Evolutionary conservation across 805 yeast species (phyloP), one percentile per base, ranked within the genome.

Genomic region (Millerozyma acaciae): DNA sequence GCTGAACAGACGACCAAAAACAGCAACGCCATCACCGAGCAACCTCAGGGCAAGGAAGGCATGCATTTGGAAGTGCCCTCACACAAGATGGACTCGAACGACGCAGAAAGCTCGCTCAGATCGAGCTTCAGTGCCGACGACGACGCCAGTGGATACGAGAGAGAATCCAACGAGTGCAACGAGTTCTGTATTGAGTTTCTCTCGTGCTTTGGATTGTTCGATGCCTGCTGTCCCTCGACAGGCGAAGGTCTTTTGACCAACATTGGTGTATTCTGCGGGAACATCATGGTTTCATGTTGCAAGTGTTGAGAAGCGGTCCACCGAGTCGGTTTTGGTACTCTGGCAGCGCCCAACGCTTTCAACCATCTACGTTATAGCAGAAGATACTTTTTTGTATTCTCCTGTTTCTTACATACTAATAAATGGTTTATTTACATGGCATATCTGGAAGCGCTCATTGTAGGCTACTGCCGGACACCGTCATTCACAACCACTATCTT

Each of bases 241-340:
- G 67, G 67, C 4, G 70, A 65, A 33, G 71, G 73, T 7, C 65
- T 59, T 39, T 35, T 65, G 32, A 54, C 62, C 27, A 42, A 60
- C 15, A 37, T 53, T 18, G 68, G 68, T 7, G 47, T 57, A 1
- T 60, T 65, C 48, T 44, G 58, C 30, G 71, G 70, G 17, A 60
- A 58, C 38, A 38, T 65, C 13, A 43, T 61, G 14, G 50, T 65
- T 26, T 41, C 57, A 3, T 54, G 60, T 35, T 54, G 65, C 45
- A 60, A 56, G 48, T 60, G 65, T 33, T n/a, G n/a, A n/a, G n/a
- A n/a, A n/a, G n/a, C n/a, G n/a, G n/a, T n/a, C n/a, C n/a, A n/a
- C n/a, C n/a, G n/a, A n/a, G n/a, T n/a, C n/a, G n/a, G n/a, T n/a
- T n/a, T n/a, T n/a, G n/a, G n/a, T n/a, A n/a, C n/a, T n/a, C n/a